Percentiles rank a stretch among this genome's conserved stretches.
Evolutionary conservation across 768 basidiomycete genomes (phyloP).

Genomic region (Serendipita sp.): DNA sequence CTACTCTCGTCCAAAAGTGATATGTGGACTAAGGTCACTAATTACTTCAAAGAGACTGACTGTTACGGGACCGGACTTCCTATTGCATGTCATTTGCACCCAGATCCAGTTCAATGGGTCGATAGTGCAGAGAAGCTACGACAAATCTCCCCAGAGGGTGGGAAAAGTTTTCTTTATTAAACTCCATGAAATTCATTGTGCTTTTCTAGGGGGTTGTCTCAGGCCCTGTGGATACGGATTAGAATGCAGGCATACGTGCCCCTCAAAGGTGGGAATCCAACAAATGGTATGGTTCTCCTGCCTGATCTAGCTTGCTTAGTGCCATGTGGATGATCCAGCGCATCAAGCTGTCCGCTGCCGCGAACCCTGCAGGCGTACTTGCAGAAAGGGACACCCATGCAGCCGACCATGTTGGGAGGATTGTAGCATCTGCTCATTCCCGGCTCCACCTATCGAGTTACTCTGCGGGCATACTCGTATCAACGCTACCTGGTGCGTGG

Average conservation of each 20-base stretch:
- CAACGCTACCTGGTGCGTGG: conserved; percentile 33
- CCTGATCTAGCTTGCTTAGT: conserved; percentile 21
- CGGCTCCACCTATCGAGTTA: conserved; percentile 28
- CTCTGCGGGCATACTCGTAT: conserved; percentile 39
- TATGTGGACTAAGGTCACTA: conserved; percentile 43
- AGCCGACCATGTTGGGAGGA: conserved; percentile 29
- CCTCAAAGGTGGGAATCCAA: conserved; percentile 30
- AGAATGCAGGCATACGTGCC: conserved; percentile 48
- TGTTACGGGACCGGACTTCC: conserved; percentile 38
- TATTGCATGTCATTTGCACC: conserved; percentile 40
- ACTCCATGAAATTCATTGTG: neutral
- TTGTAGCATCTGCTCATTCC: conserved; percentile 39
- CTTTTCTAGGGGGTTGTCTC: conserved; percentile 39
- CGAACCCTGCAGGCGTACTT: conserved; percentile 34
- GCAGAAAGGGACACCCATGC: conserved; percentile 43
- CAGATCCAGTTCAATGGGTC: conserved; percentile 24
- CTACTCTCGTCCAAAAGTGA: conserved; percentile 31
- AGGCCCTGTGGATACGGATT: conserved; percentile 35
- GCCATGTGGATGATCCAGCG: conserved; percentile 42
- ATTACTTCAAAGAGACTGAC: conserved; percentile 34
- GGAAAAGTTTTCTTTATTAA: conserved; percentile 7
- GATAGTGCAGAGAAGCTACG: conserved; percentile 36
- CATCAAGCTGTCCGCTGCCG: conserved; percentile 33
- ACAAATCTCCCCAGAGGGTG: conserved; percentile 40
- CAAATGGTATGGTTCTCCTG: neutral